Evolutionary conservation across 768 basidiomycete species (phyloP).

Genomic region (Naganishia onofrii): DNA sequence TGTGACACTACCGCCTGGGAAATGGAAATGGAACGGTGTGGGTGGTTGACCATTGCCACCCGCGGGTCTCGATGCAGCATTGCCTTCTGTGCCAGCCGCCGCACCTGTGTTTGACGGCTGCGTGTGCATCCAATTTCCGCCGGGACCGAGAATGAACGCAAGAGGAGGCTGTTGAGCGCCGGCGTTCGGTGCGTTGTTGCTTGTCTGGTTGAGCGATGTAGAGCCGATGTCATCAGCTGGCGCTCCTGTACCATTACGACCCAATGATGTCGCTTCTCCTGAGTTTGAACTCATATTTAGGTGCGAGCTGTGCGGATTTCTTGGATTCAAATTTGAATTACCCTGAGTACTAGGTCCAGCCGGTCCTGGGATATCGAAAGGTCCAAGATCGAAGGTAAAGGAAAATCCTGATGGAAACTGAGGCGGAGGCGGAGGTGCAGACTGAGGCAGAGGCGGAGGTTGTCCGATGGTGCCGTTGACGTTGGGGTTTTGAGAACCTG

Average conservation of each 20-base stretch:
- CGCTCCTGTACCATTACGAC: neutral
- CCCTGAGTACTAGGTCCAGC: neutral
- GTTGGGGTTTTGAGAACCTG: neutral
- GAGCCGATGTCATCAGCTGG: neutral
- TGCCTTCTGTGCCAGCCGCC: neutral
- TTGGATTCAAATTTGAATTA: neutral
- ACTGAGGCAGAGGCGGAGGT: neutral
- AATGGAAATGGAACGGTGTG: neutral
- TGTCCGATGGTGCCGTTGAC: neutral
- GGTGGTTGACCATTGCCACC: neutral
- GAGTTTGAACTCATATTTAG: neutral
- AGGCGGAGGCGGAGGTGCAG: neutral
- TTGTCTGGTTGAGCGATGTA: neutral
- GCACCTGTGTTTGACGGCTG: too few relatives aligned
- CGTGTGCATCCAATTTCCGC: neutral
- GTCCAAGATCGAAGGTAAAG: slow-evolving; percentile 16
- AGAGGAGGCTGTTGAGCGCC: slow-evolving; percentile 13
- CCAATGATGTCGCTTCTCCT: neutral
- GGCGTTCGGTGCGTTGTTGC: neutral
- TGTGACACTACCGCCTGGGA: neutral
- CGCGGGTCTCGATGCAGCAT: neutral
- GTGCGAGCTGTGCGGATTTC: neutral
- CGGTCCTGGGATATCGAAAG: neutral
- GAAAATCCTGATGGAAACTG: neutral
- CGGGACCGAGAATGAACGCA: neutral